Percentiles rank a stretch among this genome's conserved stretches.
These are phyloP conservation scores for Debaryomyces subglobosus DNA, from an alignment of 1,139 yeast genomes.

Conservation along the genomic window DNA sequence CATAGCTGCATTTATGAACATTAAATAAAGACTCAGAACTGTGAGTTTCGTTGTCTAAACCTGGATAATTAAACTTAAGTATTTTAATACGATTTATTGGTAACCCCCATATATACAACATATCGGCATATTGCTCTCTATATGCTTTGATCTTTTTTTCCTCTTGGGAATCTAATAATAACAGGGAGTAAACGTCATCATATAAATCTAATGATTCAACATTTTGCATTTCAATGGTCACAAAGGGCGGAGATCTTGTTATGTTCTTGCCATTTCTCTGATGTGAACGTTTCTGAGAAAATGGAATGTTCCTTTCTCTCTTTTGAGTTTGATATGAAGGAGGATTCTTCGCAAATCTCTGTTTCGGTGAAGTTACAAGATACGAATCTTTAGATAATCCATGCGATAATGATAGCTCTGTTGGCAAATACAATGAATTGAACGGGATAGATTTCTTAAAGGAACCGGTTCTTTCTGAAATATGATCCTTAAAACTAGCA, in stretches of 20 bases:
- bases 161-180: slow-evolving; percentile 52
- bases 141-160: slow-evolving; percentile 51
- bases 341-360: slow-evolving; percentile 11
- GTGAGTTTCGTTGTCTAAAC: slow-evolving; percentile 16
- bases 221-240: slow-evolving; percentile 58
- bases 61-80: slow-evolving; percentile 66
- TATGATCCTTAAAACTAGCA: slow-evolving; percentile 30
- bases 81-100: slow-evolving; percentile 77
- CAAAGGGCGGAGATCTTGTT: slow-evolving; percentile 37
- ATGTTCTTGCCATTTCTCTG: slow-evolving; percentile 16
- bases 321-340: slow-evolving; percentile 19
- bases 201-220: slow-evolving; percentile 57
- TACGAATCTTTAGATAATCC: neutral
- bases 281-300: neutral
- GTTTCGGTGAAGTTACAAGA: slow-evolving; percentile 1
- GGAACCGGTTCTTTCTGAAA: slow-evolving; percentile 27
- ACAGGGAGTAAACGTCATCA: slow-evolving; percentile 48
- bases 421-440: slow-evolving; percentile 3
- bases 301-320: slow-evolving; percentile 12
- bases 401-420: neutral
- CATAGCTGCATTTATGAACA: slow-evolving; percentile 47
- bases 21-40: slow-evolving; percentile 25
- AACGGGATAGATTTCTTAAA: slow-evolving; percentile 13
- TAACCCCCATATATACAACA: slow-evolving; percentile 81
- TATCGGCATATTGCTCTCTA: slow-evolving; percentile 77